Conservation (phyloP, 2,329 filamentous ascomycete genomes). For the Rutstroemia sp. region DNA sequence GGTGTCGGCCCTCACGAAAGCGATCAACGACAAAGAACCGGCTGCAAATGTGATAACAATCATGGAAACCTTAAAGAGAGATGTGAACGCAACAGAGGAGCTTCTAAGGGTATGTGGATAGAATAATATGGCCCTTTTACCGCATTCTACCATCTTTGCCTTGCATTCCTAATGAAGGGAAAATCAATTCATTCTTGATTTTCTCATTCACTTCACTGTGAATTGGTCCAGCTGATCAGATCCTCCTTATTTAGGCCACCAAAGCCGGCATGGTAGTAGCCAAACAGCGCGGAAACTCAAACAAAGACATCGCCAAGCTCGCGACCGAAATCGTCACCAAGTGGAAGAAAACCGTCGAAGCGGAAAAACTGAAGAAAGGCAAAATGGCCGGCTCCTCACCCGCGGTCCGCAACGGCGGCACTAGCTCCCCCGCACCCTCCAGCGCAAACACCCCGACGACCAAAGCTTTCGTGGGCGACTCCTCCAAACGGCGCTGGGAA, state of each 20-base stretch:
- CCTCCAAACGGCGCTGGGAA: conserved; percentile 74
- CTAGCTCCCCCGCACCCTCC: conserved; percentile 29
- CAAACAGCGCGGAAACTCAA: conserved; percentile 66
- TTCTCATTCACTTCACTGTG: not conserved
- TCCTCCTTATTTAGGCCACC: conserved; percentile 50
- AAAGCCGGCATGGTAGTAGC: conserved; percentile 86
- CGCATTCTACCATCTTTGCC: no score
- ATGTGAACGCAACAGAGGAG: conserved; percentile 79
- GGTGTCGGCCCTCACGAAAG: conserved; percentile 62
- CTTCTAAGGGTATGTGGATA: conserved; percentile 60
- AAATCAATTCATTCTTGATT: no score
- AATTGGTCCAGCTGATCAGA: conserved; percentile 10
- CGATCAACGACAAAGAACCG: conserved; percentile 66
- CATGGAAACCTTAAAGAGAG: conserved; percentile 71
- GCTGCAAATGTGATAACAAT: conserved; percentile 64
- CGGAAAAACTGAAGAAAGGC: conserved; percentile 46
- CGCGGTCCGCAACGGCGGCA: conserved; percentile 12
- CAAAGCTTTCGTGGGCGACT: conserved; percentile 52
- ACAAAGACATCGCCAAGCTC: conserved; percentile 72
- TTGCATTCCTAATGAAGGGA: not conserved
- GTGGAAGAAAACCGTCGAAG: conserved; percentile 75
- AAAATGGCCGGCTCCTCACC: conserved; percentile 20
- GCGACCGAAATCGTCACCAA: conserved; percentile 80
- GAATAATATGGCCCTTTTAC: conserved; percentile 15
- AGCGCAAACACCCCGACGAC: conserved; percentile 32